phyloP scores from a whole-genome alignment of 2,329 filamentous ascomycete genomes.

The Ophiosphaerella korrae region DNA sequence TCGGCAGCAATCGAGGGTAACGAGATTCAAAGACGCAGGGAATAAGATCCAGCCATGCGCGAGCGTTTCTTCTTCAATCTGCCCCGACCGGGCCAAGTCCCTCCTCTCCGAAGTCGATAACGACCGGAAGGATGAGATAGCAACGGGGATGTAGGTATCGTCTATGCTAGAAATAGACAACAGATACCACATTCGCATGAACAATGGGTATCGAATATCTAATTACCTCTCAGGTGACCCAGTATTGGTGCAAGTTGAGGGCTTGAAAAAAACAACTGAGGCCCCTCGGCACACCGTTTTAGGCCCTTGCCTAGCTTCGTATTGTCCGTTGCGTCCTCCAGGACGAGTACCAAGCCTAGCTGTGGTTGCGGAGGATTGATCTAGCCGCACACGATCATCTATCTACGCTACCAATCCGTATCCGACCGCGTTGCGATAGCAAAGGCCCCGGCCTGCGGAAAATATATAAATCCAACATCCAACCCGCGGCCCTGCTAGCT shows the following conservation, averaged over 20 bases:
- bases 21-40: conserved; percentile 26
- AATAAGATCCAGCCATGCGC: conserved; percentile 25
- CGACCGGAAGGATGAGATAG: neutral
- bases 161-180: too few species aligned
- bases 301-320: too few species aligned
- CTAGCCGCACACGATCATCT: neutral
- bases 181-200: too few species aligned
- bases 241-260: too few species aligned
- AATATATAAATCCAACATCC: conserved; percentile 26
- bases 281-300: too few species aligned
- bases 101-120: neutral
- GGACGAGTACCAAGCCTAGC: neutral
- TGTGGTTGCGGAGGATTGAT: neutral
- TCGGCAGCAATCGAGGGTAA: conserved; percentile 18
- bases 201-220: too few species aligned
- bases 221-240: too few species aligned
- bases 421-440: conserved; percentile 22
- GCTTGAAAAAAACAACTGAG: too few species aligned
- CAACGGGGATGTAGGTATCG: too few species aligned
- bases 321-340: too few species aligned
- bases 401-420: conserved; percentile 2
- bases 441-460: conserved; percentile 28
- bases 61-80: conserved; percentile 27
- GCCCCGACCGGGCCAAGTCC: conserved; percentile 12
- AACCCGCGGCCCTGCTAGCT: conserved; percentile 27